Percentiles rank a stretch among this genome's conserved stretches.
Evolutionary conservation across 306 rosid species (phyloP).

Genomic region (Cercis canadensis): DNA sequence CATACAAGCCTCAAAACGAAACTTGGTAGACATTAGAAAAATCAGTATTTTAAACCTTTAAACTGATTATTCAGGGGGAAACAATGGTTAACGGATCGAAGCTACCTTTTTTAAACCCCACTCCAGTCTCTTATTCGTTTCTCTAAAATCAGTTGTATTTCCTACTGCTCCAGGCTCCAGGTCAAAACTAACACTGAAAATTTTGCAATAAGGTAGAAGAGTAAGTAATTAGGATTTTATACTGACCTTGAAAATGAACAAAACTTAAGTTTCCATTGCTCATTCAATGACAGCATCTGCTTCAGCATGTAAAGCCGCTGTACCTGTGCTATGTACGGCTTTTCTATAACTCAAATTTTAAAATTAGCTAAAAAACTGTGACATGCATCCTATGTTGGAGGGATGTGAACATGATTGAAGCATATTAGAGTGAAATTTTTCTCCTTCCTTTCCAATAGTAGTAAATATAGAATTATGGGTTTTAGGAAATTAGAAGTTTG

Average conservation of each 20-base stretch:
- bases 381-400: no score
- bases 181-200: constrained; percentile 77
- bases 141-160: constrained; percentile 84
- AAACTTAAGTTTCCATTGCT: background rate
- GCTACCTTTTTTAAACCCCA: constrained; percentile 90
- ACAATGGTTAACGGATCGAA: background rate
- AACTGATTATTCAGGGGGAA: background rate
- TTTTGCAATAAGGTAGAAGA: constrained; percentile 17
- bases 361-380: no score
- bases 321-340: no score
- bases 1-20: constrained; percentile 24
- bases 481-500: no score
- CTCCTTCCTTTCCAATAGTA: no score
- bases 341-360: no score
- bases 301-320: background rate
- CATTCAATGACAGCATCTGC: background rate
- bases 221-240: constrained; percentile 14
- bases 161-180: constrained; percentile 90
- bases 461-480: no score
- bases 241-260: background rate
- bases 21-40: constrained; percentile 22
- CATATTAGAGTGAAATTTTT: no score
- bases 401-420: no score
- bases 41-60: constrained; percentile 13
- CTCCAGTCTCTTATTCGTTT: constrained; percentile 80